Evolutionary conservation across 345 rosid species (phyloP).

Genomic region (Aethionema arabicum): DNA sequence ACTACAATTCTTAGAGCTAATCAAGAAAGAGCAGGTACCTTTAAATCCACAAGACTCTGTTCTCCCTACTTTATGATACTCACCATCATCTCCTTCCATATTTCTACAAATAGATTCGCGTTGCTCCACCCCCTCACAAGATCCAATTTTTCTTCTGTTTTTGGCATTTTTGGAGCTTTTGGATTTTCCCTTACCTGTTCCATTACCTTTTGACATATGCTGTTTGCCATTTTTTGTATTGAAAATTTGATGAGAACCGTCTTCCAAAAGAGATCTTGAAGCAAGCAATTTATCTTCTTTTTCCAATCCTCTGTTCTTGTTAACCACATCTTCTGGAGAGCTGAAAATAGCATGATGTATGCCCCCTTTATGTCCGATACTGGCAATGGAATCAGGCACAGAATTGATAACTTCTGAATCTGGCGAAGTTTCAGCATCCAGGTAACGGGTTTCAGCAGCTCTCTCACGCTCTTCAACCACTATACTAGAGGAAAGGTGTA

Average conservation of each 20-base stretch:
- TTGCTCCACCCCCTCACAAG: slow-evolving; percentile 37
- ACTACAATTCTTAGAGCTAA: slow-evolving; percentile 18
- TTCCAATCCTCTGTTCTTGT: slow-evolving; percentile 49
- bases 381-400: slow-evolving; percentile 56
- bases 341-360: slow-evolving; percentile 40
- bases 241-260: slow-evolving; percentile 35
- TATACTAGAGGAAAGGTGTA: slow-evolving; percentile 33
- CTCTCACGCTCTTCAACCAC: slow-evolving; percentile 43
- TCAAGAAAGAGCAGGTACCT: slow-evolving; percentile 47
- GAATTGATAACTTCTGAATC: slow-evolving; percentile 95
- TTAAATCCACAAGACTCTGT: slow-evolving; percentile 25
- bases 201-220: slow-evolving; percentile 52
- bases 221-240: slow-evolving; percentile 40
- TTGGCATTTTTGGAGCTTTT: slow-evolving; percentile 44
- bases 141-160: slow-evolving; percentile 44
- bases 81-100: slow-evolving; percentile 41
- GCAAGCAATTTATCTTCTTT: slow-evolving; percentile 41
- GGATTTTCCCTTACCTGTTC: slow-evolving; percentile 48
- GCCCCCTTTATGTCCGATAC: slow-evolving; percentile 44
- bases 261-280: slow-evolving; percentile 35
- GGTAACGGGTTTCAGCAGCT: slow-evolving; percentile 44
- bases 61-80: slow-evolving; percentile 34
- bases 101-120: slow-evolving; percentile 40
- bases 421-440: slow-evolving; percentile 89
- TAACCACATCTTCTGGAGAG: slow-evolving; percentile 37